These are phyloP conservation scores for Mortierella sp. DNA, from an alignment of 371 early-diverging fungal species.

Conservation along the genomic window DNA sequence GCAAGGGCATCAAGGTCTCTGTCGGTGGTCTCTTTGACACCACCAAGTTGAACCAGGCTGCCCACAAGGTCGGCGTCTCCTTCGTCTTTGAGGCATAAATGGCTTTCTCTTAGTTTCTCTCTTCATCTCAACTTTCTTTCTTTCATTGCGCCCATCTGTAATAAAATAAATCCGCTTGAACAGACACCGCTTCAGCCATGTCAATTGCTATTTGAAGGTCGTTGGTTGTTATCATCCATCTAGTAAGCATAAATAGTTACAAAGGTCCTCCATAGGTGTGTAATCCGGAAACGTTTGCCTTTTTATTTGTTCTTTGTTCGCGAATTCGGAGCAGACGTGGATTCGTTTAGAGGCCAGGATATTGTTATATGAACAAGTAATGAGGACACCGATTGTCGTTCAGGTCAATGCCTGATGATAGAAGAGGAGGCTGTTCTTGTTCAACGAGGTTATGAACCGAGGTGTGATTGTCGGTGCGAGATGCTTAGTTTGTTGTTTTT, in stretches of 20 bases:
- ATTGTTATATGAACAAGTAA: not conserved
- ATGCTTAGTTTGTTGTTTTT: not conserved
- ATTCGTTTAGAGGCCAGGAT: not conserved
- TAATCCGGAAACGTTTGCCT: not conserved
- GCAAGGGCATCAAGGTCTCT: slow-evolving; percentile 95
- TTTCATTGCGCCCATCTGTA: slow-evolving; percentile 14
- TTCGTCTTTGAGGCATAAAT: slow-evolving; percentile 89
- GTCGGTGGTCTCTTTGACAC: slow-evolving; percentile 95
- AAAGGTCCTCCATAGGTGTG: not conserved
- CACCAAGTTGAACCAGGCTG: slow-evolving; percentile 91
- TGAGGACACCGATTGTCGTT: not conserved
- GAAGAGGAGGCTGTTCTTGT: not conserved
- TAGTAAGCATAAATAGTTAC: not conserved
- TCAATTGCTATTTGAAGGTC: not conserved
- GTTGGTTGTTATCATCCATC: not conserved
- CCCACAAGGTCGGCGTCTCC: slow-evolving; percentile 95
- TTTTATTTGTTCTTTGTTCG: not conserved
- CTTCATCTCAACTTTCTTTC: not conserved
- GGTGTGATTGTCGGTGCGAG: not conserved
- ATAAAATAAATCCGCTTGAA: slow-evolving; percentile 13
- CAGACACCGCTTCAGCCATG: not conserved
- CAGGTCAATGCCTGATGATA: not conserved
- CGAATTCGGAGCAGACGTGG: not conserved
- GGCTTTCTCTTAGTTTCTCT: not conserved
- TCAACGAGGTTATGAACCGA: not conserved